Percentiles rank a stretch among this genome's conserved stretches.
Evolutionary conservation across 2,329 filamentous ascomycete genomes (phyloP).

Genomic region (Sporothrix variecibatus): DNA sequence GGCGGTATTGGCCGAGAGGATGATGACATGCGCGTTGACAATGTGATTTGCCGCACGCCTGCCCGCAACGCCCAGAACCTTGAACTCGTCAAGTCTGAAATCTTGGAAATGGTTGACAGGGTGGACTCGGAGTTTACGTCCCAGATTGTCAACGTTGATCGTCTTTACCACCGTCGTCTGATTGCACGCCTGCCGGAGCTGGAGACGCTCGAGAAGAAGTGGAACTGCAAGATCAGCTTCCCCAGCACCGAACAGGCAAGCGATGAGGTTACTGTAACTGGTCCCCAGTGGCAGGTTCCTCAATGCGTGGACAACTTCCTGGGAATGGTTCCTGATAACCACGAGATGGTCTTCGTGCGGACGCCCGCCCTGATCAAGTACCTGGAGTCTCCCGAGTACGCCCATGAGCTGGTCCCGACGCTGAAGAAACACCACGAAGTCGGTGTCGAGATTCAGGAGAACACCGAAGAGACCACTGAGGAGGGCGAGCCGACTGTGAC

Average conservation of each 20-base stretch:
- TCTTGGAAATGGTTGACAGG: slow-evolving; percentile 98
- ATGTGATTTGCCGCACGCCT: slow-evolving; percentile 96
- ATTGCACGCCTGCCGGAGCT: slow-evolving; percentile 86
- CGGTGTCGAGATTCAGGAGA: slow-evolving; percentile 73
- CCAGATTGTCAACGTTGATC: slow-evolving; percentile 89
- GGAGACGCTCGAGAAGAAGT: slow-evolving; percentile 95
- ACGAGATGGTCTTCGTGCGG: slow-evolving; percentile 83
- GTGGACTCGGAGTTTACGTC: slow-evolving; percentile 96
- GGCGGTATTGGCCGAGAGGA: slow-evolving; percentile 87
- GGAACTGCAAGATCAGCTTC: slow-evolving; percentile 99
- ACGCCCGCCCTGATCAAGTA: slow-evolving; percentile 76
- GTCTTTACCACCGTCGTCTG: slow-evolving; percentile 91
- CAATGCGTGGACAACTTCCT: slow-evolving; percentile 95
- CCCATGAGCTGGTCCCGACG: slow-evolving; percentile 76
- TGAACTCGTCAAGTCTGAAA: slow-evolving; percentile 97
- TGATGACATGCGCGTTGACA: slow-evolving; percentile 97
- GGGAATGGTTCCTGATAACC: slow-evolving; percentile 96
- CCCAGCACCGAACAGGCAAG: slow-evolving; percentile 97
- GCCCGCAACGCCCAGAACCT: slow-evolving; percentile 96
- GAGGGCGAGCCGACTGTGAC: slow-evolving; percentile 60
- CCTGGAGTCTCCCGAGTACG: slow-evolving; percentile 79
- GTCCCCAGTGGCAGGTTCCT: slow-evolving; percentile 96
- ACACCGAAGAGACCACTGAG: slow-evolving; percentile 59
- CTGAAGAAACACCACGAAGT: slow-evolving; percentile 92
- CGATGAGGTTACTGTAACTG: slow-evolving; percentile 92